These are phyloP conservation scores for Phytophthora multivora DNA, from an alignment of 352 stramenopile species.

Conservation along the genomic window DNA sequence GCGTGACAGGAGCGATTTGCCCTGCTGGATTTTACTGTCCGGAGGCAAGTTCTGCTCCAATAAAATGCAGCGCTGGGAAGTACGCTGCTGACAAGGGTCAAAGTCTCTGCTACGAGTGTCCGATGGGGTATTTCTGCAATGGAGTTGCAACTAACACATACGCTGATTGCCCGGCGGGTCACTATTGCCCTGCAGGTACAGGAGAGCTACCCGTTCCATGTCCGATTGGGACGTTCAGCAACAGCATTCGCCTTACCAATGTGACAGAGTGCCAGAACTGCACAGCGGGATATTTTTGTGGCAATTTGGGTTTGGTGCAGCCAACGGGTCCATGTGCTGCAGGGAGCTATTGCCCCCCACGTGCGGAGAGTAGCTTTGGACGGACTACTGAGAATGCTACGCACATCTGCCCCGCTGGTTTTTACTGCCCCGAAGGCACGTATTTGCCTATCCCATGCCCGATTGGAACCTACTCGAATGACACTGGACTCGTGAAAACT, in stretches of 20 bases:
- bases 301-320: slow-evolving; percentile 22
- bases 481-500: slow-evolving; percentile 40
- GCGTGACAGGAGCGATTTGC: slow-evolving; percentile 50
- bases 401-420: slow-evolving; percentile 65
- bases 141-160: slow-evolving; percentile 46
- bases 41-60: slow-evolving; percentile 44
- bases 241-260: slow-evolving; percentile 37
- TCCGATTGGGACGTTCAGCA: slow-evolving; percentile 74
- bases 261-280: slow-evolving; percentile 45
- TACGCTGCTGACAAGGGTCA: slow-evolving; percentile 41
- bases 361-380: slow-evolving; percentile 48
- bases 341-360: slow-evolving; percentile 62
- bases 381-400: slow-evolving; percentile 40
- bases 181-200: slow-evolving; percentile 56
- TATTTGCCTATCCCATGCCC: slow-evolving; percentile 63
- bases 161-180: slow-evolving; percentile 47
- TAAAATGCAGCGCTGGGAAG: slow-evolving; percentile 50
- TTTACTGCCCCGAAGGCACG: slow-evolving; percentile 81
- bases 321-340: slow-evolving; percentile 46
- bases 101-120: slow-evolving; percentile 44
- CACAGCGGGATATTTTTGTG: slow-evolving; percentile 51
- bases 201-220: slow-evolving; percentile 51
- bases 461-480: slow-evolving; percentile 65
- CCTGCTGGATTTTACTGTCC: slow-evolving; percentile 68
- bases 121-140: slow-evolving; percentile 72